These are phyloP conservation scores for Chlamydomonas asymmetrica DNA, from an alignment of 139 green algal species.

Conservation along the genomic window DNA sequence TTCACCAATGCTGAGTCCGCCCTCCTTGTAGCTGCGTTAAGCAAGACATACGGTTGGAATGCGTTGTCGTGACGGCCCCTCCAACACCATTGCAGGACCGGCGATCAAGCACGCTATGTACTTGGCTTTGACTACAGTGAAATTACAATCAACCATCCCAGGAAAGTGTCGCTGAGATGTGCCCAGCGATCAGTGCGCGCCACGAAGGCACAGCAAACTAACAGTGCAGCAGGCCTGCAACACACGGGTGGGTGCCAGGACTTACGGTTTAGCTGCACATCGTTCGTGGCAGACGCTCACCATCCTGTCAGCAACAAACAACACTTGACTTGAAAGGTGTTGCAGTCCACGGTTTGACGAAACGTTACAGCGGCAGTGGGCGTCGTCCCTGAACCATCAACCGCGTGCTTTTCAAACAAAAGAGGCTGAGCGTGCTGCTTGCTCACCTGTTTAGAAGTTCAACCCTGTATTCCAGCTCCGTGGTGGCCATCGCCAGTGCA, in stretches of 20 bases:
- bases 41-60: neutral
- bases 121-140: too few relatives aligned
- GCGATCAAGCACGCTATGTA: neutral
- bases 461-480: conserved; percentile 94
- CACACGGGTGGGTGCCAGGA: neutral
- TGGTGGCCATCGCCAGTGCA: conserved; percentile 72
- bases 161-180: too few relatives aligned
- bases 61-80: neutral
- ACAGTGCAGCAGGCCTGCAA: neutral
- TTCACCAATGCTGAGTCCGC: conserved; percentile 91
- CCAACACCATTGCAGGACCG: neutral
- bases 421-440: neutral
- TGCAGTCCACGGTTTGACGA: too few relatives aligned
- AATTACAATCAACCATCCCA: too few relatives aligned
- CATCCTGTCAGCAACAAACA: conserved; percentile 72
- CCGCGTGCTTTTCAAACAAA: too few relatives aligned
- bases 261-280: conserved; percentile 85
- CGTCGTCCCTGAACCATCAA: too few relatives aligned
- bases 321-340: too few relatives aligned
- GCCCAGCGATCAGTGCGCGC: too few relatives aligned
- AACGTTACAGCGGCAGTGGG: too few relatives aligned
- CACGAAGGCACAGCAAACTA: conserved; percentile 4
- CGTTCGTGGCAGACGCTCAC: conserved; percentile 80
- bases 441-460: conserved; percentile 89
- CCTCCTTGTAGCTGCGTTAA: conserved; percentile 96